phyloP scores from a whole-genome alignment of 495 filamentous ascomycete species.

The Penicillium nucicola region DNA sequence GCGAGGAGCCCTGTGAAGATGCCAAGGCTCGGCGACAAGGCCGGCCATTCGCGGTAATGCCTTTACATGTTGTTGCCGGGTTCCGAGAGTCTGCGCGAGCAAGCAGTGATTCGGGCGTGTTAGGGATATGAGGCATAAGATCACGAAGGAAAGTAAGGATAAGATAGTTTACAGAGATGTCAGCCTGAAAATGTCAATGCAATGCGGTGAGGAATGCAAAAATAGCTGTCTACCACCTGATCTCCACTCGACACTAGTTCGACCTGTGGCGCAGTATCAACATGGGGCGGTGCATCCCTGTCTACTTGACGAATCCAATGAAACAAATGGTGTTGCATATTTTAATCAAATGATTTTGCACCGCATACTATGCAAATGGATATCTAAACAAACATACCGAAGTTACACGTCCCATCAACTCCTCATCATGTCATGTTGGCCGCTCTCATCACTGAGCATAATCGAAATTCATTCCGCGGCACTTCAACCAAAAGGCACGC shows the following conservation, averaged over 20 bases:
- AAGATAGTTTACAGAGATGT: constrained; percentile 11
- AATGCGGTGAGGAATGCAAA: not conserved
- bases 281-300: no score
- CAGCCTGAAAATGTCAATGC: not conserved
- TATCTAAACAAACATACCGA: constrained; percentile 10
- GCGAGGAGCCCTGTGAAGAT: constrained; percentile 33
- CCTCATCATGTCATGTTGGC: constrained; percentile 6
- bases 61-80: constrained; percentile 80
- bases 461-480: constrained; percentile 64
- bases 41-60: constrained; percentile 72
- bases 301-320: not conserved
- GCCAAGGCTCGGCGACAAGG: constrained; percentile 72
- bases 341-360: not conserved
- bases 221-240: no score
- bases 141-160: constrained; percentile 29
- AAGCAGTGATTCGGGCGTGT: constrained; percentile 81
- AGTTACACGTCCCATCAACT: constrained; percentile 7
- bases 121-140: constrained; percentile 70
- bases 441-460: constrained; percentile 46
- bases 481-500: constrained; percentile 67
- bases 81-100: constrained; percentile 78
- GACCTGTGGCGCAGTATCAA: no score
- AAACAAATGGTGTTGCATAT: not conserved
- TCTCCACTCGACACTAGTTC: no score
- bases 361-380: constrained; percentile 14